Percentiles rank a stretch among this genome's conserved stretches.
Evolutionary conservation across 305 asterid genomes (phyloP).

Genomic region (Petunia hybrid): DNA sequence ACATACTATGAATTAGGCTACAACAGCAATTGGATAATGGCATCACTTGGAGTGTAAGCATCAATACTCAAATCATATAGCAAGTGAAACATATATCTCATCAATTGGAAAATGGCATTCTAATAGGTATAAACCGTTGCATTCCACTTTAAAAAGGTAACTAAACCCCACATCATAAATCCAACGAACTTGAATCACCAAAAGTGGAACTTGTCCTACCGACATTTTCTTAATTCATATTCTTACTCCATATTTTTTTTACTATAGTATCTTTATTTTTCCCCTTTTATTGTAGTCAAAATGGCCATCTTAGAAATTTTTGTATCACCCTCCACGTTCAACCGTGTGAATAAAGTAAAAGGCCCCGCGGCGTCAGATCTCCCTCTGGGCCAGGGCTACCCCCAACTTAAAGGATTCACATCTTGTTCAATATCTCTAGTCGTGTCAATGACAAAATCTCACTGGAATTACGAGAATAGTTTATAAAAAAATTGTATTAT

Average conservation of each 20-base stretch:
- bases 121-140: not conserved
- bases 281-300: no score
- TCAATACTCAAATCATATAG: not conserved
- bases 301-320: not conserved
- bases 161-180: not conserved
- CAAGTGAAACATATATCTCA: not conserved
- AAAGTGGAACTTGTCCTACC: conserved; percentile 12
- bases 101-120: conserved; percentile 3
- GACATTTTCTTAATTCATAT: not conserved
- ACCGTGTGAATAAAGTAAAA: not conserved
- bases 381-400: not conserved
- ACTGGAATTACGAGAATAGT: not conserved
- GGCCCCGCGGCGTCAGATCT: not conserved
- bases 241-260: not conserved
- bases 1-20: no score
- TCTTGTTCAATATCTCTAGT: not conserved
- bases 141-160: not conserved
- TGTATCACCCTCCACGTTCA: not conserved
- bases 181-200: not conserved
- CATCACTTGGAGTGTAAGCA: not conserved
- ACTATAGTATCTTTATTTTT: not conserved
- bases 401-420: not conserved
- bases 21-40: no score
- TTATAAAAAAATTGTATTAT: no score
- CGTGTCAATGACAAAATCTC: not conserved